Base-by-base conservation (phyloP, 108 stramenopile species). In the Bacterosira constricta region DNA sequence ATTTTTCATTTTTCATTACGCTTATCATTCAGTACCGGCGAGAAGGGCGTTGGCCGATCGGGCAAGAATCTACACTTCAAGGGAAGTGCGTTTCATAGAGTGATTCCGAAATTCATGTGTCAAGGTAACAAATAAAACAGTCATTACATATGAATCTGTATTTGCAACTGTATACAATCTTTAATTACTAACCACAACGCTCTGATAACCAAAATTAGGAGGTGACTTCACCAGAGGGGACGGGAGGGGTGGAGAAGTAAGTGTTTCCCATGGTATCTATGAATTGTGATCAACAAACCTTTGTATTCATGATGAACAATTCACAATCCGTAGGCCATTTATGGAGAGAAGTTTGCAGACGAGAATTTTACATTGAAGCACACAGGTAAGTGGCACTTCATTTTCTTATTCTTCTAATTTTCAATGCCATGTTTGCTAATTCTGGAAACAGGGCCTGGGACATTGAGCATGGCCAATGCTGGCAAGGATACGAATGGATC, bases 281-380 rank as follows among this genome's bases (percentile, higher is more conserved):
- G 29, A 5, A 15, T 23, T 34, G 9, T 54, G 39, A 31, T 27
- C 29, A n/a, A 12, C 17, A 15, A 32, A 34, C 37, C 61, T 52
- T 62, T 51, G 29, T 39, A n/a, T n/a, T n/a, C n/a, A n/a, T 49
- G 65, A 56, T 47, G 31, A 5, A 62, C 69, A 71, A 66, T 47
- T 59, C 60, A 8, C 71, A 55, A 49, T 89, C 95, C 25, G 96
- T 95, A 31, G 90, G 88, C 91, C 13, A 98, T 97, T 58, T 97
- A 92, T 62, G 96, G 97, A 4, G 89, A 90, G 36, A 89, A 90
- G 62, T 98, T 97, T 75, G 81, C 73, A 9, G 98, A 99, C 62
- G 98, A 98, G 71, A 98, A 98, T 86, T 99, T 99, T 70, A 65
- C 56, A 42, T 73, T 94, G 57, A 91, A 81, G 56, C 97, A 98